Evolutionary conservation across 2,329 filamentous ascomycete species (phyloP).

Genomic region (Paraphaeosphaeria minitans): DNA sequence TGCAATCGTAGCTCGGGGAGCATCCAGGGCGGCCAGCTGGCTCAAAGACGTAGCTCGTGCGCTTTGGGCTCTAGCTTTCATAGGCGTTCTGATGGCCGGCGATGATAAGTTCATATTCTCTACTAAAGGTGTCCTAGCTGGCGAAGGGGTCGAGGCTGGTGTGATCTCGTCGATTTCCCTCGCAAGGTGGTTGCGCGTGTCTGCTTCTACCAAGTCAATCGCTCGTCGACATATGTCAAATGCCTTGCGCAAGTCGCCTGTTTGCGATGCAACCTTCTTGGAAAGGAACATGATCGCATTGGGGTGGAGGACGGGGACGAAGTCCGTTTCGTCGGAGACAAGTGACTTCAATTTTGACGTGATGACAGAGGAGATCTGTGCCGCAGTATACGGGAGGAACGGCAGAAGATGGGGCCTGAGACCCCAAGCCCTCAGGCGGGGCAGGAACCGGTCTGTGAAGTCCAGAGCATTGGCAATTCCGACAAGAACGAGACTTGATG

Average conservation of each 20-base stretch:
- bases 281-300: constrained; percentile 92
- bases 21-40: constrained; percentile 73
- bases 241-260: constrained; percentile 90
- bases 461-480: constrained; percentile 97
- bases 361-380: constrained; percentile 87
- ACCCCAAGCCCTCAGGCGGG: constrained; percentile 89
- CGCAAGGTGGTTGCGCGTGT: constrained; percentile 76
- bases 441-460: constrained; percentile 91
- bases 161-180: constrained; percentile 59
- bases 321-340: constrained; percentile 63
- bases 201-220: constrained; percentile 85
- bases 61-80: constrained; percentile 40
- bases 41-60: constrained; percentile 55
- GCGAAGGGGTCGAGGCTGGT: constrained; percentile 58
- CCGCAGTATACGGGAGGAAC: constrained; percentile 88
- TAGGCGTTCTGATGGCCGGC: constrained; percentile 48
- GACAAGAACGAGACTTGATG: constrained; percentile 80
- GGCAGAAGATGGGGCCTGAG: constrained; percentile 87
- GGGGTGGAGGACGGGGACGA: constrained; percentile 88
- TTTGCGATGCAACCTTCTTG: constrained; percentile 92
- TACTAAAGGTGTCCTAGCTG: constrained; percentile 76
- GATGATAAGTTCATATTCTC: constrained; percentile 79
- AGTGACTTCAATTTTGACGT: constrained; percentile 80
- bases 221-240: constrained; percentile 92
- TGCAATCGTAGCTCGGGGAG: constrained; percentile 84